Conservation (phyloP, 805 yeast species). For the Cyberlindnera meyerae region DNA sequence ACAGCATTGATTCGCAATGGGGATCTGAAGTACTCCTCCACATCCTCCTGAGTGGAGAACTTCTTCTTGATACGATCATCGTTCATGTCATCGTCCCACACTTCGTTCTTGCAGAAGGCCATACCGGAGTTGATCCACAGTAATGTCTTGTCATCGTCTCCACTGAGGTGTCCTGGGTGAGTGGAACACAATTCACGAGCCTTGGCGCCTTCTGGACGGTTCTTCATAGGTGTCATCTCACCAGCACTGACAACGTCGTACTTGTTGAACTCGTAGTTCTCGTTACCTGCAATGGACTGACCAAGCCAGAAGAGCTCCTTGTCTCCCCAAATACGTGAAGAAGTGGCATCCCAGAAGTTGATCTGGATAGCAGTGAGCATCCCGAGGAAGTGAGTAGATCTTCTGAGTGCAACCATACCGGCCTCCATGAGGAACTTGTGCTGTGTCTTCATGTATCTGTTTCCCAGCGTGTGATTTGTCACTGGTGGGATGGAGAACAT, state of each 20-base stretch:
- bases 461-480: conserved; percentile 29
- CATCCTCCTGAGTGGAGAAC: not conserved
- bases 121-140: conserved; percentile 74
- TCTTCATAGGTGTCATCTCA: conserved; percentile 25
- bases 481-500: conserved; percentile 29
- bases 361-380: conserved; percentile 23
- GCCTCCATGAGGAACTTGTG: conserved; percentile 33
- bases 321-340: conserved; percentile 70
- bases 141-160: conserved; percentile 40
- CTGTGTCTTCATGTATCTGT: conserved; percentile 32
- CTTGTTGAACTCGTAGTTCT: conserved; percentile 35
- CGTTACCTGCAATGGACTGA: conserved; percentile 38
- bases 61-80: conserved; percentile 26
- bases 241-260: conserved; percentile 36
- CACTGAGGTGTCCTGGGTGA: conserved; percentile 59
- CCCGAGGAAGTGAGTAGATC: conserved; percentile 23
- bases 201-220: conserved; percentile 16
- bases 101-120: conserved; percentile 47
- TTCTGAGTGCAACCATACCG: conserved; percentile 30
- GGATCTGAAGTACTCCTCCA: conserved; percentile 27
- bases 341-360: conserved; percentile 36
- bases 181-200: conserved; percentile 50
- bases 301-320: conserved; percentile 78
- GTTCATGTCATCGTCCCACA: conserved; percentile 29
- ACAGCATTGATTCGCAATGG: conserved; percentile 42